Base-by-base conservation (phyloP, 345 rosid genomes). In the Arabidopsis arenosa region DNA sequence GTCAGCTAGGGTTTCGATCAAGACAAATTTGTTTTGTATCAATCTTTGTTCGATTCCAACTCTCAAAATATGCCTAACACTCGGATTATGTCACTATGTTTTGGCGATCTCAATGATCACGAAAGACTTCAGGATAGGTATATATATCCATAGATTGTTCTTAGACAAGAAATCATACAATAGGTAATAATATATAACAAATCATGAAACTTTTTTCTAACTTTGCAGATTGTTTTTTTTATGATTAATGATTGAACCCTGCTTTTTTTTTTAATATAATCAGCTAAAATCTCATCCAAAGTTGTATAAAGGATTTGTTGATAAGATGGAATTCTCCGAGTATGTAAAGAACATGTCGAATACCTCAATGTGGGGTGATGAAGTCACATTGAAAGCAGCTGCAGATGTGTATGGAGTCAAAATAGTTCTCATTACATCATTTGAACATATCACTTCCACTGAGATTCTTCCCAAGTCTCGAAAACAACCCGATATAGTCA, bases 371-470 rank as follows among this genome's bases (percentile, higher is more conserved):
- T 40, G 72, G 62, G 63, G 53, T 1, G 73, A 55, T 54, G 47
- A 40, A 36, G 21, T 54, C 10, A 41, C 63, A 7, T 10, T 30
- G 30, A 37, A 28, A 55, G 73, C 59, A n/a, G 73, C 39, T 40
- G 63, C 17, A 15, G 12, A 56, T 69, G 8, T 54, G 18, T 30
- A 55, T 55, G 63, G 53, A 68, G 39, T 53, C 62, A 26, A 68
- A 9, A 55, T 39, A 40, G 13, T 26, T 9, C 7, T 41, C 63
- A 15, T 28, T 41, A 30, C 53, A 15, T 68, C 63, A 23, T 23
- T 10, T 49, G 14, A 53, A 39, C 4, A 53, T 39, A 13, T 9
- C 9, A 21, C 39, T 53, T 35, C 7, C 14, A 12, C n/a, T 26
- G 26, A 7, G 3, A 1, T 53, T 52, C 17, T 36, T 51, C 72